Evolutionary conservation across 2,329 filamentous ascomycete species (phyloP), one percentile per base, ranked within the genome.

Genomic region (Exophiala dermatitidis): DNA sequence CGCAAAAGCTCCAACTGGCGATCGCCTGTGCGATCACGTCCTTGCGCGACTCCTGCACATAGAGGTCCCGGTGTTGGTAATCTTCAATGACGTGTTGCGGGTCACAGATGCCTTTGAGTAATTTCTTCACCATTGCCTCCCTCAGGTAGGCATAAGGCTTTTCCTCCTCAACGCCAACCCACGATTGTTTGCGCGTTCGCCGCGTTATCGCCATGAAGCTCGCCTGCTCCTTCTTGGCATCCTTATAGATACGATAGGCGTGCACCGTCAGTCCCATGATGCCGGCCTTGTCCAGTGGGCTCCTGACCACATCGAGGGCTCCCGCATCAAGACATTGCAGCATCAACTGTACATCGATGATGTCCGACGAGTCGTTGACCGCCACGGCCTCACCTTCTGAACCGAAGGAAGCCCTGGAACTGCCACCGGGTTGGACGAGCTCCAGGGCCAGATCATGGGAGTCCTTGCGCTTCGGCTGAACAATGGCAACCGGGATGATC

Each of bases 21-120:
- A 96, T 77, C 12, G 84, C 83, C 5, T 78, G 69, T 54, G 83
- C 83, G 53, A 97, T 81, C 42, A 79, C 72, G 37, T 75, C 73
- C 63, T 82, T 82, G 34, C 86, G 82, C 53, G 86, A 79, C 5
- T 80, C 71, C 7, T 82, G 75, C 12, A 96, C 77, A 44, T 81
- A 77, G 58, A 95, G 77, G 62, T 88, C 79, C 34, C 79, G 78
- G 74, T 69, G 77, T 70, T 73, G 85, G 71, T 72, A 79, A 69
- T 72, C 84, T 72, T 72, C 88, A 72, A 74, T 77, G 48, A 70
- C 75, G 65, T 72, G 83, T 72, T 77, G 82, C 66, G 72, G 80
- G 59, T 85, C 86, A 69, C 90, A 95, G 50, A 95, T 95, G 36
- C 88, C 83, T 64, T 84, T 85, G 87, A 95, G 93, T 53, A 96